phyloP scores from a whole-genome alignment of 306 rosid species.

The Inga oerstediana region DNA sequence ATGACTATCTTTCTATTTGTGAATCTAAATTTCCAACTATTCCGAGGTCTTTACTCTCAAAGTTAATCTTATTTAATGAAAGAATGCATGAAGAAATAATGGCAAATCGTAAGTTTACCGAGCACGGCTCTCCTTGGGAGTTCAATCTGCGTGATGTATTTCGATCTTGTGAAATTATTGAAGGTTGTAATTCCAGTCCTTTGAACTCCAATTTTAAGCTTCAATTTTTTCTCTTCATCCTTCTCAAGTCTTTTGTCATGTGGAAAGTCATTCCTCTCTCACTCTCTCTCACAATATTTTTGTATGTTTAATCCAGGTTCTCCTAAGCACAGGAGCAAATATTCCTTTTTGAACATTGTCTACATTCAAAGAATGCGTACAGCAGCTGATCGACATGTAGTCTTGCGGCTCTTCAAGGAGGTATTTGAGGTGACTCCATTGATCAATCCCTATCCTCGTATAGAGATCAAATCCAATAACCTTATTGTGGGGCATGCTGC shows the following conservation, averaged over 20 bases:
- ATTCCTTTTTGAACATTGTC: conserved; percentile 74
- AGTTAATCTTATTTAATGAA: conserved; percentile 69
- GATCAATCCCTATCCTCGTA: conserved; percentile 79
- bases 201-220: conserved; percentile 4
- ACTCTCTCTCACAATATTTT: conserved; percentile 13
- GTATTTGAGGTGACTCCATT: conserved; percentile 59
- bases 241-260: neutral
- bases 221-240: neutral
- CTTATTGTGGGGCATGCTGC: conserved; percentile 69
- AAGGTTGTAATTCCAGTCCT: conserved; percentile 49
- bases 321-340: conserved; percentile 42
- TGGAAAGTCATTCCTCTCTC: neutral
- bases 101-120: conserved; percentile 72
- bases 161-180: conserved; percentile 86
- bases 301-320: conserved; percentile 51
- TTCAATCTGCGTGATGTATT: conserved; percentile 92
- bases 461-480: conserved; percentile 51
- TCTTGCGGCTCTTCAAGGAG: conserved; percentile 63
- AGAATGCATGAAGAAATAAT: conserved; percentile 79
- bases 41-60: conserved; percentile 56
- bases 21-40: conserved; percentile 69
- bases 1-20: conserved; percentile 80
- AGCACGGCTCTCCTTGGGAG: conserved; percentile 96
- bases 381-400: conserved; percentile 76
- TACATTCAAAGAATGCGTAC: conserved; percentile 96